phyloP scores from a whole-genome alignment of 495 filamentous ascomycete genomes.

The Penicillium waksmanii region DNA sequence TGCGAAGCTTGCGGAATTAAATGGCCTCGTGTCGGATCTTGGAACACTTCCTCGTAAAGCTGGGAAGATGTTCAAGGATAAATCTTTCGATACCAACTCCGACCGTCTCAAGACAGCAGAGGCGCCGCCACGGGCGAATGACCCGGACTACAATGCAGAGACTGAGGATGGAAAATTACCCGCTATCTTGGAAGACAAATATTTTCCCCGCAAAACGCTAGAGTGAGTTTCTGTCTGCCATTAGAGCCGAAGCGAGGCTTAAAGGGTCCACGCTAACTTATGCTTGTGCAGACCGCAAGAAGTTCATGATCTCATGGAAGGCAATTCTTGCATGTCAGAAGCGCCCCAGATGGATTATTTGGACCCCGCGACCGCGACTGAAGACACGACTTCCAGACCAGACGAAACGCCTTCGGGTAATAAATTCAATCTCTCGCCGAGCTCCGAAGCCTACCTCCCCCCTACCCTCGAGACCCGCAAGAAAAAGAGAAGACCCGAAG shows the following conservation, averaged over 20 bases:
- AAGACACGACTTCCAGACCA: neutral
- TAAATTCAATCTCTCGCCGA: slow-evolving; percentile 3
- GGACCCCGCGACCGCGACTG: slow-evolving; percentile 42
- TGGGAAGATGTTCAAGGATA: slow-evolving; percentile 24
- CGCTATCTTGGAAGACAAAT: slow-evolving; percentile 82
- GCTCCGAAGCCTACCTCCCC: slow-evolving; percentile 29
- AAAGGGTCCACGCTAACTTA: slow-evolving; percentile 20
- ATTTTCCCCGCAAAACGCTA: slow-evolving; percentile 71
- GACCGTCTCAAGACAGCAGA: slow-evolving; percentile 24
- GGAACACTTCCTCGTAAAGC: slow-evolving; percentile 52
- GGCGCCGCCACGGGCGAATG: slow-evolving; percentile 15
- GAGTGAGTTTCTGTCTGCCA: slow-evolving; percentile 56
- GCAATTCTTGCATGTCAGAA: slow-evolving; percentile 52
- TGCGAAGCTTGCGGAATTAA: slow-evolving; percentile 67
- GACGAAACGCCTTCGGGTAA: neutral
- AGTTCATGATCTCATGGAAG: slow-evolving; percentile 47
- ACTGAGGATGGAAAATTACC: slow-evolving; percentile 69
- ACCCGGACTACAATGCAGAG: slow-evolving; percentile 15
- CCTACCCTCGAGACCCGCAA: slow-evolving; percentile 43
- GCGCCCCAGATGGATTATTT: slow-evolving; percentile 46
- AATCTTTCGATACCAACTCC: slow-evolving; percentile 17
- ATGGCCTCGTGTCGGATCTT: slow-evolving; percentile 63
- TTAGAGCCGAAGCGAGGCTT: neutral
- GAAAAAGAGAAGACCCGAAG: slow-evolving; percentile 42
- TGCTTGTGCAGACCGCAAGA: slow-evolving; percentile 41